These are phyloP conservation scores for Saccharomyces kudriavzevii DNA, from an alignment of 805 yeast genomes.

Conservation along the genomic window DNA sequence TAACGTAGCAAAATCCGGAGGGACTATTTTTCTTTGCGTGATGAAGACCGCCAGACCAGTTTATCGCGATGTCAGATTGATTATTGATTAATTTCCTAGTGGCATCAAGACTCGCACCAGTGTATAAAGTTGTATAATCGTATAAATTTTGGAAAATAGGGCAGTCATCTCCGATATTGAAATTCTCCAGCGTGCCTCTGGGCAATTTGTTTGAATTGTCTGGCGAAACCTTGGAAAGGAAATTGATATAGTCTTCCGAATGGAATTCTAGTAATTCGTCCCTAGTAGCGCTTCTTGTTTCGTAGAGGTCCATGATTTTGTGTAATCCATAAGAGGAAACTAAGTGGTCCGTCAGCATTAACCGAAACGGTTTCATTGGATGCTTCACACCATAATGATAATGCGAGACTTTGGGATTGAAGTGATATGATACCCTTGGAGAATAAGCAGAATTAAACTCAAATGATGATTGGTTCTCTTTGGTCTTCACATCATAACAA, in stretches of 20 bases:
- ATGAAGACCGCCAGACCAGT: conserved; percentile 90
- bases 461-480: conserved; percentile 38
- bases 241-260: conserved; percentile 76
- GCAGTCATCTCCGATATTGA: conserved; percentile 94
- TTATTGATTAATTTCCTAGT: conserved; percentile 74
- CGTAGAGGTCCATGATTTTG: conserved; percentile 82
- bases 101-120: conserved; percentile 89
- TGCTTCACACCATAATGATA: conserved; percentile 90
- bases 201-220: conserved; percentile 53
- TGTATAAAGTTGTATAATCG: conserved; percentile 69
- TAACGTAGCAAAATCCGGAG: conserved; percentile 83
- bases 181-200: conserved; percentile 43
- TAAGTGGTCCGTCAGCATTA: conserved; percentile 88
- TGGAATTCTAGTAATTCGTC: conserved; percentile 79
- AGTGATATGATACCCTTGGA: conserved; percentile 78
- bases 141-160: conserved; percentile 75
- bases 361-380: conserved; percentile 97
- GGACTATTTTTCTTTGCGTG: conserved; percentile 90
- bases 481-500: conserved; percentile 35
- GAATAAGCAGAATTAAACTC: conserved; percentile 37
- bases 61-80: conserved; percentile 84
- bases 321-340: conserved; percentile 78
- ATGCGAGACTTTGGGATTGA: conserved; percentile 67
- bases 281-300: conserved; percentile 73
- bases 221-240: conserved; percentile 69